Conservation (phyloP, 106 monocot species). For the Phalaenopsis aphrodite region DNA sequence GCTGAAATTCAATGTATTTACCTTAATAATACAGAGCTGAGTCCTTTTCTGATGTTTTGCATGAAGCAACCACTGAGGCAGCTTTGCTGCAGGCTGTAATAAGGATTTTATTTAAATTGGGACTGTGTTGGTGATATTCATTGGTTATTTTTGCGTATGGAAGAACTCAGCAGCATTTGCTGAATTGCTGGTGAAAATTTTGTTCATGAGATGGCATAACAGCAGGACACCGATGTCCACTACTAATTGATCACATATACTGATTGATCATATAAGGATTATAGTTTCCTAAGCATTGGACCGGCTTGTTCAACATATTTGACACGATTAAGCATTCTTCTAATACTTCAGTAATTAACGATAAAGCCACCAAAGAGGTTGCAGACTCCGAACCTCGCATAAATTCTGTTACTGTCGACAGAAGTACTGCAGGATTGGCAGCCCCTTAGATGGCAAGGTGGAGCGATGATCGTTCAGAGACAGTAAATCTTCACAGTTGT, state of each 20-base stretch:
- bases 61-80: slow-evolving; percentile 37
- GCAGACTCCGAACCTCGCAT: too few relatives aligned
- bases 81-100: slow-evolving; percentile 14
- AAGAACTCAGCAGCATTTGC: slow-evolving; percentile 22
- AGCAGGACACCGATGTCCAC: slow-evolving; percentile 5
- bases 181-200: slow-evolving; percentile 7
- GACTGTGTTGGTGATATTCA: slow-evolving; percentile 15
- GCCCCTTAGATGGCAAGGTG: too few relatives aligned
- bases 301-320: slow-evolving; percentile 12
- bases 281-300: neutral
- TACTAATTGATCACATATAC: slow-evolving; percentile 1
- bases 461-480: too few relatives aligned
- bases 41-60: slow-evolving; percentile 15
- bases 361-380: too few relatives aligned
- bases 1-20: too few relatives aligned
- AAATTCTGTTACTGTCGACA: too few relatives aligned
- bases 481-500: too few relatives aligned
- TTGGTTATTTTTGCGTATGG: slow-evolving; percentile 23
- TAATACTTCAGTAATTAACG: too few relatives aligned
- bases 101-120: slow-evolving; percentile 11
- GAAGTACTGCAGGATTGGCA: too few relatives aligned
- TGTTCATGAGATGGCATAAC: neutral
- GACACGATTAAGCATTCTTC: too few relatives aligned
- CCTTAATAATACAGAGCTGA: too few relatives aligned
- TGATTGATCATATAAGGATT: too few relatives aligned